Evolutionary conservation across 805 yeast species (phyloP).

Genomic region (Yamadazyma endophytica): DNA sequence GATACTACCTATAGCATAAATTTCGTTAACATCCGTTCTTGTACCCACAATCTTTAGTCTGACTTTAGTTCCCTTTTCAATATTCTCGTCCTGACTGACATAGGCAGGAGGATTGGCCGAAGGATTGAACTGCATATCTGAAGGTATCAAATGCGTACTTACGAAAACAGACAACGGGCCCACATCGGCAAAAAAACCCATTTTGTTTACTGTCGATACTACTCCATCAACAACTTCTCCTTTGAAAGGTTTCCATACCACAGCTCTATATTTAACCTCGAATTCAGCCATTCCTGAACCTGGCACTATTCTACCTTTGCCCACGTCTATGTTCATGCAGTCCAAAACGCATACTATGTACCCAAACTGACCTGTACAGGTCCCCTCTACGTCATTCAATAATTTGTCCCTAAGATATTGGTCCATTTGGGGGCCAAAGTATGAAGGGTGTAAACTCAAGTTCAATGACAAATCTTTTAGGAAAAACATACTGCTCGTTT

Average conservation of each 20-base stretch:
- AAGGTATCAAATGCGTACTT: conserved; percentile 90
- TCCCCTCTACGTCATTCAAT: conserved; percentile 94
- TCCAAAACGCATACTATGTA: conserved; percentile 95
- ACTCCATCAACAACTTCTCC: conserved; percentile 98
- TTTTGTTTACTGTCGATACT: conserved; percentile 86
- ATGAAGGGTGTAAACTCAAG: conserved; percentile 93
- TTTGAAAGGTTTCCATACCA: conserved; percentile 97
- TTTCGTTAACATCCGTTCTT: conserved; percentile 94
- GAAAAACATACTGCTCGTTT: conserved; percentile 30
- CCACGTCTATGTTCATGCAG: conserved; percentile 91
- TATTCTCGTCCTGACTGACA: conserved; percentile 90
- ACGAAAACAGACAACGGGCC: conserved; percentile 96
- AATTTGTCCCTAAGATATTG: conserved; percentile 86
- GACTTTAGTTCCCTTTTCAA: conserved; percentile 90
- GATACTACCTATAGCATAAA: conserved; percentile 95
- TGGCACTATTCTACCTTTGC: conserved; percentile 88
- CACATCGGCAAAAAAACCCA: conserved; percentile 97
- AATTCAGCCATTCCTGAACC: conserved; percentile 94
- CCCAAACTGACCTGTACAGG: conserved; percentile 98
- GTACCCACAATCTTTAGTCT: conserved; percentile 96
- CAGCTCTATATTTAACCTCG: conserved; percentile 92
- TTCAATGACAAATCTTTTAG: conserved; percentile 85
- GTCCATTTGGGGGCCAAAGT: conserved; percentile 97
- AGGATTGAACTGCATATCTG: conserved; percentile 90
- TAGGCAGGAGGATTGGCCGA: conserved; percentile 98